Evolutionary conservation across 2,329 filamentous ascomycete genomes (phyloP), one percentile per base, ranked within the genome.

Genomic region (Hypoxylon sp.): DNA sequence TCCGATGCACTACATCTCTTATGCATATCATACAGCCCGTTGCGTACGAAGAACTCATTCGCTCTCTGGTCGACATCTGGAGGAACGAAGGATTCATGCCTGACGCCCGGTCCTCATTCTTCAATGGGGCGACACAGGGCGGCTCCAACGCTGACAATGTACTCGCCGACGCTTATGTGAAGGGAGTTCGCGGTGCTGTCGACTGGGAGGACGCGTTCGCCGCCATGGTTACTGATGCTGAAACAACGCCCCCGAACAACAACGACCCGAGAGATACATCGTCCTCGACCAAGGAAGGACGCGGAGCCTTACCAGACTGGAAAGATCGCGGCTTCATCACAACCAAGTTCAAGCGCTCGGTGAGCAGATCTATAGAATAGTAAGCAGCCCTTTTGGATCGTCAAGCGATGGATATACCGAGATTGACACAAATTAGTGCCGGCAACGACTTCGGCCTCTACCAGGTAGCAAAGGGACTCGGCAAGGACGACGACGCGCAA

Each of bases 141-240:
- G 88, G 88, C 6, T 88, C 83, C 10, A 90, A 90, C 66, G 83
- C 84, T 3, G 88, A 91, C 69, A 90, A 88, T 54, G 82, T 91
- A 3, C 81, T 91, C 13, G 88, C 88, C 2, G 88, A 91, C 67
- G 88, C 88, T 0, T 91, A 84, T 60, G 80, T 89, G 24, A 91
- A 91, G 70, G 86, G 87, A 0, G 81, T 90, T 2, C 77, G 81
- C 10, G 86, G 85, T 3, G 75, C 75, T 3, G 76, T 91, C 38
- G 77, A 90, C 71, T 91, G 88, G 88, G 73, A 78, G 2, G 82
- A 84, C 50, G 86, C 80, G 3, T 88, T 84, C 64, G 74, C 77
- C 4, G 85, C 87, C 42, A 88, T 89, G 86, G 74, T 83, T 7
- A 88, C 83, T 41, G 83, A 92, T 63, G 88, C 88, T 10, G 87